Conservation (phyloP, 495 filamentous ascomycete genomes). For the Neurospora sublineolata region DNA sequence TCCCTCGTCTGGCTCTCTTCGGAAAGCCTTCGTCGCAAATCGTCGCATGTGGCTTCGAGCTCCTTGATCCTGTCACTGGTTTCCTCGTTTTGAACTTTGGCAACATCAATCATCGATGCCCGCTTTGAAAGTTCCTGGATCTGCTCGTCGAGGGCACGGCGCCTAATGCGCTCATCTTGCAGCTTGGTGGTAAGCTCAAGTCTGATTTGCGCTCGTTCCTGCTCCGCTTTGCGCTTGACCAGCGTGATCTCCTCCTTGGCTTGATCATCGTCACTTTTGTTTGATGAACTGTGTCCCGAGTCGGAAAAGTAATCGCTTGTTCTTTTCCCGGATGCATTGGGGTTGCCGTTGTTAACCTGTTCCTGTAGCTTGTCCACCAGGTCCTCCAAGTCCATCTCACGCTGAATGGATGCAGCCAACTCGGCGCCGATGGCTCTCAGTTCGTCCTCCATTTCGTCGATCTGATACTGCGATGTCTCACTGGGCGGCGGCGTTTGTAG, state of each 20-base stretch:
- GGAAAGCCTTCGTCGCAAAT: slow-evolving; percentile 63
- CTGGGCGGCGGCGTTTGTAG: slow-evolving; percentile 34
- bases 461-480: slow-evolving; percentile 26
- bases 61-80: slow-evolving; percentile 51
- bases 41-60: slow-evolving; percentile 69
- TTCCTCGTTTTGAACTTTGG: slow-evolving; percentile 34
- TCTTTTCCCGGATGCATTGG: slow-evolving; percentile 53
- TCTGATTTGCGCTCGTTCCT: slow-evolving; percentile 80
- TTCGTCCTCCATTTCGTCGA: slow-evolving; percentile 85
- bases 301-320: slow-evolving; percentile 98
- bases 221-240: slow-evolving; percentile 71
- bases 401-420: slow-evolving; percentile 78
- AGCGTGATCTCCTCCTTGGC: slow-evolving; percentile 76
- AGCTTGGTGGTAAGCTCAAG: slow-evolving; percentile 71
- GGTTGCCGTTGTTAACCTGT: slow-evolving; percentile 44
- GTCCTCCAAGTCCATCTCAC: slow-evolving; percentile 96
- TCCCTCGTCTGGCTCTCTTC: slow-evolving; percentile 84
- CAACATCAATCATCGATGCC: slow-evolving; percentile 46
- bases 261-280: slow-evolving; percentile 53
- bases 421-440: slow-evolving; percentile 85
- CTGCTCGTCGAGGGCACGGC: slow-evolving; percentile 68
- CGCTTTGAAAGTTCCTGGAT: slow-evolving; percentile 69
- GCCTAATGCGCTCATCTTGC: slow-evolving; percentile 67
- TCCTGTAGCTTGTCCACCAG: slow-evolving; percentile 75
- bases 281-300: slow-evolving; percentile 76